Base-by-base conservation (phyloP, 805 yeast genomes). In the Metschnikowia dekortorum region DNA sequence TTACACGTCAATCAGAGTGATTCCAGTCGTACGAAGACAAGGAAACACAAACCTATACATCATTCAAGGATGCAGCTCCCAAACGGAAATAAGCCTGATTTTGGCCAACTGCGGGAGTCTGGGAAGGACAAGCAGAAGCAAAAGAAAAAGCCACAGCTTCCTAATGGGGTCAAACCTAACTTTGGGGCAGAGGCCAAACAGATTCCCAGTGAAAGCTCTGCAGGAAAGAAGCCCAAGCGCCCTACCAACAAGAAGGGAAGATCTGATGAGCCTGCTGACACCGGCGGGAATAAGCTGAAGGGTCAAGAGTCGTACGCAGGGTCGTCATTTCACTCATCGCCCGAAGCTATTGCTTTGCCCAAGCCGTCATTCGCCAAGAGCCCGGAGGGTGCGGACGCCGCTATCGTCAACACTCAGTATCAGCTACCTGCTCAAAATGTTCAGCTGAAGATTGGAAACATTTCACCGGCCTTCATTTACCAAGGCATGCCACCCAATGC, bases 311-410 rank as follows among this genome's bases (percentile, higher is more conserved):
- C 72, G 46, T 79, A 78, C 61, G 84, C 84, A 47, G 84, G 84
- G 31, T 75, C 82, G 35, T 76, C 83, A 35, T 79, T 79, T 59
- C 81, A 76, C 59, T 74, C 80, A 32, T 78, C 81, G 26, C 84
- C 84, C 1, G 78, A 79, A 33, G 82, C 83, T 4, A 65, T 78
- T 50, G 75, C 79, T 13, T 71, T 79, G 53, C 84, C 84, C 14
- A 79, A 78, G 55, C 84, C 84, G 8, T 71, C 81, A 6, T 79
- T 79, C 57, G 71, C 67, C 43, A 36, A 37, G 11, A 52, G 63
- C 1, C 64, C 69, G 1, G 61, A 57, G 42, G 47, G 48, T 2
- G 28, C 47, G 13, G 11, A 14, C 4, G 29, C 44, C 2, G 44
- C 31, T 8, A 26, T 33, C 10, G 14, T 42, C 4, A 41, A 32